phyloP scores from a whole-genome alignment of 23 red algal genomes.

The Gracilaria domingensis region DNA sequence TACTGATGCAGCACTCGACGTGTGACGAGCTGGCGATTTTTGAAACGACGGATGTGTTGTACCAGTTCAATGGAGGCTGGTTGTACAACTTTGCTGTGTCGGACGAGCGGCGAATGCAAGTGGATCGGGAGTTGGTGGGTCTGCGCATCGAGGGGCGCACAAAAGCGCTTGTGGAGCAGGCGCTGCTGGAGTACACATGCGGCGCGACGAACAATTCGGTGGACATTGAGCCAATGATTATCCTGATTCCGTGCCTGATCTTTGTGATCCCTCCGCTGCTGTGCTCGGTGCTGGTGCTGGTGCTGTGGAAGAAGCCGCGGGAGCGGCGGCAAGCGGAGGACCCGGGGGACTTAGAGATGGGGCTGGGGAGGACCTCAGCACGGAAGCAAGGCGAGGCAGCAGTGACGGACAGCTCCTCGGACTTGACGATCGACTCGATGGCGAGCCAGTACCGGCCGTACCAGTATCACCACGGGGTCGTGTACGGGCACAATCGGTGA shows the following conservation, averaged over 20 bases:
- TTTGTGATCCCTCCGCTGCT: conserved; percentile 52
- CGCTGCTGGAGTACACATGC: conserved; percentile 22
- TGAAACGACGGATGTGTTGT: conserved; percentile 41
- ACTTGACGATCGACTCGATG: background rate
- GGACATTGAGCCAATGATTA: conserved; percentile 54
- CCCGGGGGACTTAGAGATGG: background rate
- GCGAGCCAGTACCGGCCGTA: background rate
- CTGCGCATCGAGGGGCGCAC: conserved; percentile 30
- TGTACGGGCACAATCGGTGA: background rate
- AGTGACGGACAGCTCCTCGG: background rate
- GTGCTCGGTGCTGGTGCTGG: conserved; percentile 36
- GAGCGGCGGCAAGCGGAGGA: background rate
- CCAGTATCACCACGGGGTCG: background rate
- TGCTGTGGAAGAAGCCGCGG: conserved; percentile 35
- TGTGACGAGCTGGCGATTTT: conserved; percentile 35
- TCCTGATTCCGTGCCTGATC: conserved; percentile 42
- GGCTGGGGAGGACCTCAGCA: background rate
- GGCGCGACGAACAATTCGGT: background rate
- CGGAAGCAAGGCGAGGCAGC: background rate
- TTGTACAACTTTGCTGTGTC: conserved; percentile 33
- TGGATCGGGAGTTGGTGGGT: conserved; percentile 47
- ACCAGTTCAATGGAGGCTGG: conserved; percentile 54
- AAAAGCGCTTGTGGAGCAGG: background rate
- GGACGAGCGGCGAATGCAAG: conserved; percentile 34
- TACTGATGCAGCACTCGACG: conserved; percentile 32